These are phyloP conservation scores for Fusarium sp. DNA, from an alignment of 2,329 filamentous ascomycete species.

Conservation along the genomic window DNA sequence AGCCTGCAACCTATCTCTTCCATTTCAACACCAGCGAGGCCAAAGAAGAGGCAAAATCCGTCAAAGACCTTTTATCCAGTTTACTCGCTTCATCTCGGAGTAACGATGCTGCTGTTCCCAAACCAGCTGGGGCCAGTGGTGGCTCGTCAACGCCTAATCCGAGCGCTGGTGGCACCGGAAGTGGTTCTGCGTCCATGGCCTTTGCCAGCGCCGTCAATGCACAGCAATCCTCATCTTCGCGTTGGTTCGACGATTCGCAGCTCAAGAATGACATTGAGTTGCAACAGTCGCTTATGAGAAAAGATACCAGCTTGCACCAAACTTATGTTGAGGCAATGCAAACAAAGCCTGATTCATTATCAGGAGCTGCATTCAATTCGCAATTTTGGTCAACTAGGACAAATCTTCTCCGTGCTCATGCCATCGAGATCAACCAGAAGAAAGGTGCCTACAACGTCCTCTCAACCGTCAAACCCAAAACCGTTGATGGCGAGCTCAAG, in stretches of 20 bases:
- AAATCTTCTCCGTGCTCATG: slow-evolving; percentile 86
- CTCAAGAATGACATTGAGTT: slow-evolving; percentile 81
- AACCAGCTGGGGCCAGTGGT: slow-evolving; percentile 51
- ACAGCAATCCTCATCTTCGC: slow-evolving; percentile 60
- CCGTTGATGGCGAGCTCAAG: slow-evolving; percentile 66
- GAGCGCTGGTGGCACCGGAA: slow-evolving; percentile 44
- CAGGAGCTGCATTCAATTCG: slow-evolving; percentile 80
- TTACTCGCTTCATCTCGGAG: slow-evolving; percentile 76
- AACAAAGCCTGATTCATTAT: slow-evolving; percentile 85
- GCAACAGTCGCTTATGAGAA: slow-evolving; percentile 87
- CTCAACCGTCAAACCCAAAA: slow-evolving; percentile 80
- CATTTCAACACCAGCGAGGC: slow-evolving; percentile 86
- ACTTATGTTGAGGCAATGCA: slow-evolving; percentile 87
- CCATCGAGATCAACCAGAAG: slow-evolving; percentile 86
- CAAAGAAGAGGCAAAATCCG: slow-evolving; percentile 81
- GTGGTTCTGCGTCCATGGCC: slow-evolving; percentile 75
- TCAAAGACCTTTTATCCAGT: slow-evolving; percentile 83
- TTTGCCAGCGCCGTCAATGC: slow-evolving; percentile 75
- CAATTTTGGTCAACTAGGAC: slow-evolving; percentile 96
- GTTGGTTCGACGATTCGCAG: slow-evolving; percentile 82
- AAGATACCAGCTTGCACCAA: slow-evolving; percentile 76
- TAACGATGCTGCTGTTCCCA: slow-evolving; percentile 61
- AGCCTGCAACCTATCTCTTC: slow-evolving; percentile 80
- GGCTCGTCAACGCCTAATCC: slow-evolving; percentile 44
- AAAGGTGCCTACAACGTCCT: slow-evolving; percentile 94